Evolutionary conservation across 371 early-diverging fungal species (phyloP), one percentile per base, ranked within the genome.

Genomic region (Mortierella sp.): DNA sequence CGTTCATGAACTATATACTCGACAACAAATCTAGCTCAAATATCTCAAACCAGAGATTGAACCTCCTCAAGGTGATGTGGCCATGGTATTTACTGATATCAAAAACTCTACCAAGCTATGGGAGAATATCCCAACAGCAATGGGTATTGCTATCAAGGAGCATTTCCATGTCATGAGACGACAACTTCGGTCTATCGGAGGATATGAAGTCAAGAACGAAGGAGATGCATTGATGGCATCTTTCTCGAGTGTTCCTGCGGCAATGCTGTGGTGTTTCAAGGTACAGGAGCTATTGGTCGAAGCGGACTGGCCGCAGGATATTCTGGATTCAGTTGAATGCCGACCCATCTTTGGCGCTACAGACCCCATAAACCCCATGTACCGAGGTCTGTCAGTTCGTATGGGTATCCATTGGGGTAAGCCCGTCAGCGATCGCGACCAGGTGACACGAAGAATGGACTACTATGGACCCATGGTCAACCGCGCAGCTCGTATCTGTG

Each of bases 191-290:
- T 90, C 89, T 49, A 91, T 93, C 47, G 96, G 96, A 43, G 98
- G 98, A 22, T 98, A 97, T 76, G 98, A 98, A 83, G 98, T 98
- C 61, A 97, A 97, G 83, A 97, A 97, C 3, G 98, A 98, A 88
- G 98, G 98, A 47, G 98, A 98, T 80, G 97, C 97, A 1, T 95
- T 97, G 78, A 97, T 97, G 95, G 96, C 97, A 30, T 93, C 94
- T 66, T 98, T 98, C 86, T 93, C 95, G 40, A 93, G 95, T 59
- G 92, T 94, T 3, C 88, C 94, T 5, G 89, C 93, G 24, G 98
- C 98, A 1, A 84, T 97, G 68, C 85, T 96, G 18, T 98, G 96
- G 95, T 96, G 97, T 76, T 86, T 97, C 72, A 93, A 93, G 5
- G 97, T 95, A 0, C 98, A 98, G 70, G 83, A 93, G 40, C 93